phyloP scores from a whole-genome alignment of 345 rosid species.

The Brassica juncea region DNA sequence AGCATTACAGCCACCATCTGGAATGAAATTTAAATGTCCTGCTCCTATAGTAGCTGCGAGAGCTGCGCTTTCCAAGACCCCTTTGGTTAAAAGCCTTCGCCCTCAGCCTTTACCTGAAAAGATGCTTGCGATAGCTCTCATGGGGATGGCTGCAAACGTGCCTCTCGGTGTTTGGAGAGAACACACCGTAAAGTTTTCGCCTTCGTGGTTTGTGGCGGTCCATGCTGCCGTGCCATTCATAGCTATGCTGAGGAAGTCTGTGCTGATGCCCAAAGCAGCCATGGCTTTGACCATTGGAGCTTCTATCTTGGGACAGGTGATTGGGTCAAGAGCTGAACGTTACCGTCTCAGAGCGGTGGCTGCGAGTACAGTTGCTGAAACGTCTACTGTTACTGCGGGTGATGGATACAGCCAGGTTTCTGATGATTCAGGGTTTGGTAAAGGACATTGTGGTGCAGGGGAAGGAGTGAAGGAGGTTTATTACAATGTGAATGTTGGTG shows the following conservation, averaged over 20 bases:
- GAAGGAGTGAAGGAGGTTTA: slow-evolving; percentile 39
- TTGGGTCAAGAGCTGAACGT: slow-evolving; percentile 89
- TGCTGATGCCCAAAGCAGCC: slow-evolving; percentile 79
- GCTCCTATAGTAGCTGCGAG: slow-evolving; percentile 80
- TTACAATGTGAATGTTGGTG: slow-evolving; percentile 35
- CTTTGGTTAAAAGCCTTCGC: slow-evolving; percentile 65
- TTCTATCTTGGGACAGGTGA: slow-evolving; percentile 79
- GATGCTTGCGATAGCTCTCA: slow-evolving; percentile 69
- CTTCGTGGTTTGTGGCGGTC: slow-evolving; percentile 78
- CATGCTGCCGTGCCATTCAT: slow-evolving; percentile 94
- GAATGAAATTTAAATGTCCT: slow-evolving; percentile 70
- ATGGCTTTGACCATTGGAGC: slow-evolving; percentile 88
- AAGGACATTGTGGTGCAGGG: slow-evolving; percentile 42
- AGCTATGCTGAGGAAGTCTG: slow-evolving; percentile 89
- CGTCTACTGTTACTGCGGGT: slow-evolving; percentile 34
- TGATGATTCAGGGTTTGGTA: slow-evolving; percentile 21
- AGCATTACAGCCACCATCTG: slow-evolving; percentile 63
- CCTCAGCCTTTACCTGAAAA: slow-evolving; percentile 90
- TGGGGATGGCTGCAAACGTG: slow-evolving; percentile 88
- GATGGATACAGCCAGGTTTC: slow-evolving; percentile 32
- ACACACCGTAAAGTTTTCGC: slow-evolving; percentile 78
- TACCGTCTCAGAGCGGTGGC: slow-evolving; percentile 53
- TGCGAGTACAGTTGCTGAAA: slow-evolving; percentile 33
- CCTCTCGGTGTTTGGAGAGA: slow-evolving; percentile 91
- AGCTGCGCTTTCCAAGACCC: slow-evolving; percentile 77